Percentiles rank a stretch among this genome's conserved stretches.
phyloP scores from a whole-genome alignment of 1,284 basidiomycete species.

The Ganoderma lingzhi region DNA sequence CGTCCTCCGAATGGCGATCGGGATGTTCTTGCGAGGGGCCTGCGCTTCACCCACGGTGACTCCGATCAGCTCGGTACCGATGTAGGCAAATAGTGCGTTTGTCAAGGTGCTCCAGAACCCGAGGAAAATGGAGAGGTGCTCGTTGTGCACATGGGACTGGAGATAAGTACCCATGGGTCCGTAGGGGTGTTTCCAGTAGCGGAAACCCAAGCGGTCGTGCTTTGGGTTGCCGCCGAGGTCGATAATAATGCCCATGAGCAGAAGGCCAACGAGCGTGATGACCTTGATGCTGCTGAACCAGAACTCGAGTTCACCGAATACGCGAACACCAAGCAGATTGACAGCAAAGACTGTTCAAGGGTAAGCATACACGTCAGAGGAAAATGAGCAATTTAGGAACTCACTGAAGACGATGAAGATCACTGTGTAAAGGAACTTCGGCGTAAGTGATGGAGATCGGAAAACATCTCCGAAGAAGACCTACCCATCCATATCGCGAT shows the following conservation, averaged over 20 bases:
- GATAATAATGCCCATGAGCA: constrained; percentile 60
- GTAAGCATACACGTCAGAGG: no score
- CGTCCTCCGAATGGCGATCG: constrained; percentile 60
- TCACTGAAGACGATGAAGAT: constrained; percentile 65
- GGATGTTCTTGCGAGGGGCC: constrained; percentile 68
- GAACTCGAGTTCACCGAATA: constrained; percentile 66
- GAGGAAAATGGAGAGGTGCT: constrained; percentile 58
- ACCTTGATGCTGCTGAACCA: constrained; percentile 51
- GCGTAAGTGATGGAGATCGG: constrained; percentile 8
- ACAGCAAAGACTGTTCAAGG: constrained; percentile 53
- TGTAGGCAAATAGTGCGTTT: constrained; percentile 62
- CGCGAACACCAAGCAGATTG: constrained; percentile 62
- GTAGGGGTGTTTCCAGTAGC: constrained; percentile 57
- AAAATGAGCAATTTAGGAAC: constrained; percentile 9
- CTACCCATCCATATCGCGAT: constrained; percentile 66
- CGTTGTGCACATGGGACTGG: constrained; percentile 53
- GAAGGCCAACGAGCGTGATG: constrained; percentile 52
- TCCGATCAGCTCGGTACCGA: constrained; percentile 64
- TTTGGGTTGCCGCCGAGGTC: constrained; percentile 67
- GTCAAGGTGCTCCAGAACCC: constrained; percentile 66
- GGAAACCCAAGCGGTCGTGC: constrained; percentile 61
- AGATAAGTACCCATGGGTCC: constrained; percentile 49
- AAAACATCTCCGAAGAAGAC: constrained; percentile 30
- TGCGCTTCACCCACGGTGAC: constrained; percentile 53
- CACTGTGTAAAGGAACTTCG: constrained; percentile 42